Evolutionary conservation across 495 filamentous ascomycete genomes (phyloP), one percentile per base, ranked within the genome.

Genomic region (Lentithecium fluviatile): DNA sequence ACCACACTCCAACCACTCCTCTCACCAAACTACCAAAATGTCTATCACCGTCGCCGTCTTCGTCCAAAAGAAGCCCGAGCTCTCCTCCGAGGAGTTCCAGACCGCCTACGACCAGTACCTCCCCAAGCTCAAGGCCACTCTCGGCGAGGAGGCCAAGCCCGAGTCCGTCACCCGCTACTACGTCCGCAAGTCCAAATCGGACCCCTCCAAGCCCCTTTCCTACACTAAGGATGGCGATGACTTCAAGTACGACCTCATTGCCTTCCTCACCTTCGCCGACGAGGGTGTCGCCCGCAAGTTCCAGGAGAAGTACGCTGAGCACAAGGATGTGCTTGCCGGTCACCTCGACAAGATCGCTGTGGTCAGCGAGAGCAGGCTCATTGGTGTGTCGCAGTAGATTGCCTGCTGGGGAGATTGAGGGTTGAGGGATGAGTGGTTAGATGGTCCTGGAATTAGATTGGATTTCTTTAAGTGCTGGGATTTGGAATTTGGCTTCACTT

Each of bases 161-260:
- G 29, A 21, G 12, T 21, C 42, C 15, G 42, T 45, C 23, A 45
- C 38, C 40, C 53, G 51, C 32, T 42, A 54, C 51, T 54, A 54
- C 29, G 43, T 56, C 10, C 45, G 42, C 36, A 23, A 42, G 38
- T 25, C 23, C 3, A 46, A 46, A 25, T n/a, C 40, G 21, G 53
- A 56, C 36, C 53, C 53, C 23, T 29, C 42, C 20, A 56, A 21
- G 20, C 24, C 26, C 7, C 53, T 56, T 13, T 32, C 53, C 15
- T 47, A 46, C 43, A 48, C 42, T 23, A 38, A 42, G 2, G 29
- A 56, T 12, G 40, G 40, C 19, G 38, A 34, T 10, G 42, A 37
- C 53, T 56, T 56, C 21, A 42, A 34, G 10, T 56, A 56, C 53
- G 53, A 56, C 26, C 53, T 56, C 42, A 42, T 56, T n/a, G 25